Conservation (phyloP, 2,329 filamentous ascomycete species). For the Geosmithia morbida region DNA sequence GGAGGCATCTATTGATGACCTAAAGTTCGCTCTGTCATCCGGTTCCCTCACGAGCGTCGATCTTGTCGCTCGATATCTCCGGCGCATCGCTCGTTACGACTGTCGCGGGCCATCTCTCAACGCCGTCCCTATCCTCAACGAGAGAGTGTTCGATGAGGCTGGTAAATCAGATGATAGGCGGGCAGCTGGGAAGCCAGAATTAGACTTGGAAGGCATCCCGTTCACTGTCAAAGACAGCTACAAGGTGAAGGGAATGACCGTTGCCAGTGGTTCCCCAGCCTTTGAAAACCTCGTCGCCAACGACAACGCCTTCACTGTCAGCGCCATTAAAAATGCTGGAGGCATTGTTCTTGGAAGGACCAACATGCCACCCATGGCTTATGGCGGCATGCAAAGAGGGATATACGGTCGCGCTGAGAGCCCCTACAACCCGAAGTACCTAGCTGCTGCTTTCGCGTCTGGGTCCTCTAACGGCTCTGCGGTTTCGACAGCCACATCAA, state of each 20-base stretch:
- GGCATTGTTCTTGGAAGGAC: slow-evolving; percentile 28
- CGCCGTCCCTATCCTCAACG: slow-evolving; percentile 12
- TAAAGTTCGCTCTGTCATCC: slow-evolving; percentile 7
- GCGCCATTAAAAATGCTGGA: slow-evolving; percentile 22
- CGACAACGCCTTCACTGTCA: slow-evolving; percentile 35
- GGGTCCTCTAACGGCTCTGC: slow-evolving; percentile 44
- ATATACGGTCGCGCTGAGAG: slow-evolving; percentile 40
- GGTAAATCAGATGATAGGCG: slow-evolving; percentile 12
- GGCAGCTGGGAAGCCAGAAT: slow-evolving; percentile 2
- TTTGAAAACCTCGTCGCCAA: slow-evolving; percentile 32
- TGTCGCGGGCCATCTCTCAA: slow-evolving; percentile 10
- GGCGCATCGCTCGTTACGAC: slow-evolving; percentile 12
- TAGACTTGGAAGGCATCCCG: slow-evolving; percentile 37
- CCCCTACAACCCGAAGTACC: slow-evolving; percentile 37
- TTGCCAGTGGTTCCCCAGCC: slow-evolving; percentile 38
- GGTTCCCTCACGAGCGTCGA: slow-evolving; percentile 11
- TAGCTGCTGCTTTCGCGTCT: slow-evolving; percentile 39
- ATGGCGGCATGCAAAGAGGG: slow-evolving; percentile 42
- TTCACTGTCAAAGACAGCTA: slow-evolving; percentile 44
- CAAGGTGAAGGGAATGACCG: slow-evolving; percentile 35
- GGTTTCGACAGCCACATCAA: slow-evolving; percentile 30
- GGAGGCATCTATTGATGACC: slow-evolving; percentile 10
- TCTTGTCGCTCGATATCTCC: slow-evolving; percentile 11
- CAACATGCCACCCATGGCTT: slow-evolving; percentile 44
- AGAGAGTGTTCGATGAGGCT: slow-evolving; percentile 11